Evolutionary conservation across 2,329 filamentous ascomycete genomes (phyloP).

Genomic region (Penicillium sp.): DNA sequence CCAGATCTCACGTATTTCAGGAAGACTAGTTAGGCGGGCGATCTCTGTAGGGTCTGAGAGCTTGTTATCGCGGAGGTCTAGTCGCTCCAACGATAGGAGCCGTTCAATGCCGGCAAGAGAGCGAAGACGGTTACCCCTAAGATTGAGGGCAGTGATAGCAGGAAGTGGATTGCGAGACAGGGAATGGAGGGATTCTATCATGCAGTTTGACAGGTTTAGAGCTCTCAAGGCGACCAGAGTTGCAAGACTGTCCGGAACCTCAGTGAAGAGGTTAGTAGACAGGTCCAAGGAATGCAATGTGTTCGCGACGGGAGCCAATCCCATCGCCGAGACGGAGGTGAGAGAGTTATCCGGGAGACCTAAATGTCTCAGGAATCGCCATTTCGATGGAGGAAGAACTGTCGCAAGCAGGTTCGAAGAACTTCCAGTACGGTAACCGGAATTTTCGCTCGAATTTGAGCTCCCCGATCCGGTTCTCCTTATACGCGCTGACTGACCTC

Average conservation of each 20-base stretch:
- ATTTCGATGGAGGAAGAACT: slow-evolving; percentile 81
- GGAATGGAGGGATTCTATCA: slow-evolving; percentile 94
- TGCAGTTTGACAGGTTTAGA: slow-evolving; percentile 92
- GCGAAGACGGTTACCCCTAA: slow-evolving; percentile 83
- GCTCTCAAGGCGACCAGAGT: slow-evolving; percentile 86
- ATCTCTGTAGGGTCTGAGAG: slow-evolving; percentile 90
- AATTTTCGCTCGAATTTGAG: slow-evolving; percentile 76
- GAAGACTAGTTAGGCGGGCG: slow-evolving; percentile 85
- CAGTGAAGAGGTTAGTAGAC: slow-evolving; percentile 89
- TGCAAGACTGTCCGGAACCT: slow-evolving; percentile 89
- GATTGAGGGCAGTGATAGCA: slow-evolving; percentile 89
- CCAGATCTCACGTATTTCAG: slow-evolving; percentile 91
- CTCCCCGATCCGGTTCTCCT: slow-evolving; percentile 89
- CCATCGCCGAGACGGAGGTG: slow-evolving; percentile 75
- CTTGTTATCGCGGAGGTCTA: slow-evolving; percentile 90
- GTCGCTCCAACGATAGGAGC: slow-evolving; percentile 81
- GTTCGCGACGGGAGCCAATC: slow-evolving; percentile 80
- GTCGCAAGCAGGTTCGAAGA: slow-evolving; percentile 77
- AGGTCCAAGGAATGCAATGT: slow-evolving; percentile 91
- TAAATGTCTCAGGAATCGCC: slow-evolving; percentile 91
- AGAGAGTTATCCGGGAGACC: slow-evolving; percentile 91
- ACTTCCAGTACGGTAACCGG: slow-evolving; percentile 65
- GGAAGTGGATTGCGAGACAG: slow-evolving; percentile 81
- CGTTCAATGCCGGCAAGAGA: slow-evolving; percentile 91
- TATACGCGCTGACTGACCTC: slow-evolving; percentile 72